Evolutionary conservation across 805 yeast genomes (phyloP), one percentile per base, ranked within the genome.

Genomic region (Lachancea quebecensis): DNA sequence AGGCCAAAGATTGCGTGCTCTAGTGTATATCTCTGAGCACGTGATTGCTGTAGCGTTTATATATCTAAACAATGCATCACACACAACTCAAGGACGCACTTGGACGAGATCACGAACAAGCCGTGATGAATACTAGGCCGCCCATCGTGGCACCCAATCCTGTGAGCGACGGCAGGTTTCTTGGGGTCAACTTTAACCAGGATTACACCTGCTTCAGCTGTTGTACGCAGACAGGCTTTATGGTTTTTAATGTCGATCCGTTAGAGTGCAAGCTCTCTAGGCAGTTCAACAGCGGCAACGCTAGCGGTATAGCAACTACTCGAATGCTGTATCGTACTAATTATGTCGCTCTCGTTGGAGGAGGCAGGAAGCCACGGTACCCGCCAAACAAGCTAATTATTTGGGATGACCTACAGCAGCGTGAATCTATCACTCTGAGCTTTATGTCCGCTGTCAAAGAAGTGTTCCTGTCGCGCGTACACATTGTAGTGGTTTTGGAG

Each of bases 291-390:
- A 51, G 48, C 12, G 43, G 42, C 12, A 43, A 45, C 25, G 93
- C 84, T 48, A 65, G 79, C 48, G 96, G 96, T 0, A 80, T 90
- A 21, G 95, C 93, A 1, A 69, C 73, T 30, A 78, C 85, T 2
- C 71, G 82, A 38, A 87, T 91, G 95, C 79, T 91, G 5, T 85
- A 88, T 60, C 75, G 96, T 36, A 89, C 97, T 0, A 91, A 91
- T 66, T 90, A 89, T 60, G 72, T 91, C 43, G 96, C 91, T 0
- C 66, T 93, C 36, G 86, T 89, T 0, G 96, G 97, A 1, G 96
- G 96, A 14, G 96, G 96, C 1, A 73, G 75, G 50, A 74, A 74
- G 47, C 96, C 96, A 17, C 73, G 78, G 49, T 86, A 79, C 56
- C 85, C 96, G 1, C 72, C 78, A 53, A 87, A 86, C 66, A 85